These are phyloP conservation scores for Arxiozyma slooffiae DNA, from an alignment of 1,139 yeast species.

Conservation along the genomic window DNA sequence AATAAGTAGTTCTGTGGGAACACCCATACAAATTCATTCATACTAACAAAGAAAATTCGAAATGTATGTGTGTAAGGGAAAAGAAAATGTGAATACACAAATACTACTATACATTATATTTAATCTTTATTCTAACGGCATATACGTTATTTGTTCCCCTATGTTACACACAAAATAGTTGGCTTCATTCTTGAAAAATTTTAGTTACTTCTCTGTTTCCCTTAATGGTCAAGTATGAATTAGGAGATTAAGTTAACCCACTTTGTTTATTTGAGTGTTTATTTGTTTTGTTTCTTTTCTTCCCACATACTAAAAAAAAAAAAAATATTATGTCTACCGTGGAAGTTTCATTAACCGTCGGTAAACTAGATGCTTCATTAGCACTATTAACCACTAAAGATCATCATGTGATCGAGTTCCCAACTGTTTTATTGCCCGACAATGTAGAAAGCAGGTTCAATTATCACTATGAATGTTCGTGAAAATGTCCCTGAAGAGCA, in stretches of 20 bases:
- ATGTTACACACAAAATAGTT: not conserved
- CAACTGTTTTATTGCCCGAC: constrained; percentile 82
- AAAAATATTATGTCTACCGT: constrained; percentile 17
- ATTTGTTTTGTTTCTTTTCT: not conserved
- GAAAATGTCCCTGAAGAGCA: constrained; percentile 65
- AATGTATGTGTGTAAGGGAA: not conserved
- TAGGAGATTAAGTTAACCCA: not conserved
- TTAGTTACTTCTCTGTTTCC: no score
- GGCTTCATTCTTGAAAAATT: not conserved
- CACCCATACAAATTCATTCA: constrained; percentile 22
- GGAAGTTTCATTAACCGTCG: constrained; percentile 79
- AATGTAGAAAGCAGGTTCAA: constrained; percentile 92
- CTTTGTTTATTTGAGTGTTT: no score
- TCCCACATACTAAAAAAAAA: not conserved
- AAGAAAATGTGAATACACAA: not conserved
- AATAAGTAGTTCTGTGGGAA: constrained; percentile 20
- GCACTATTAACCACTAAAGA: constrained; percentile 84
- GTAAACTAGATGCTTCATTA: constrained; percentile 88
- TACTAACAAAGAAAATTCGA: constrained; percentile 1
- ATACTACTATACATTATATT: not conserved
- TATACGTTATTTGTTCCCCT: not conserved
- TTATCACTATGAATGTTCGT: constrained; percentile 76
- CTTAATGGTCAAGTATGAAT: not conserved
- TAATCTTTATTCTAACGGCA: no score
- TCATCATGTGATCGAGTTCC: constrained; percentile 92